These are phyloP conservation scores for Karstenula rhodostoma DNA, from an alignment of 2,329 filamentous ascomycete genomes.

Conservation along the genomic window DNA sequence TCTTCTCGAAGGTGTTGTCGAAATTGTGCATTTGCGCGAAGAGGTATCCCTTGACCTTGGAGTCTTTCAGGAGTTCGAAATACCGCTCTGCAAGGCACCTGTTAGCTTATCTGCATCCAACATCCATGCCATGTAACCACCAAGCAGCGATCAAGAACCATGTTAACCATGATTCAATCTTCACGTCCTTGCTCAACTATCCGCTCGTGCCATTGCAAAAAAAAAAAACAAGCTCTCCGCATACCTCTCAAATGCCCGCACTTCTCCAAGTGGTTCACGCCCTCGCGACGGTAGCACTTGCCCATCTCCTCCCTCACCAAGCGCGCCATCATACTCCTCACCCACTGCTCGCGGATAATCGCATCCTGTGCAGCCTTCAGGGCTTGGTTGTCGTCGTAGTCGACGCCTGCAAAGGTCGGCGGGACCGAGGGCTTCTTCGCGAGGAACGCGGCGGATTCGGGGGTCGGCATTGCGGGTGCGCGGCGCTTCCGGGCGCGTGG, in stretches of 20 bases:
- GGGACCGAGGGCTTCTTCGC: conserved; percentile 84
- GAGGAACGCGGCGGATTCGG: conserved; percentile 82
- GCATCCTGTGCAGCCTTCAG: conserved; percentile 85
- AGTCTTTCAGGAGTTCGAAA: conserved; percentile 76
- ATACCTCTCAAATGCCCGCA: conserved; percentile 82
- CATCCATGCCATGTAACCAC: neutral
- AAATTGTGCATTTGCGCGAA: conserved; percentile 83
- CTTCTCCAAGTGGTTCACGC: conserved; percentile 88
- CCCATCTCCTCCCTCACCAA: conserved; percentile 82
- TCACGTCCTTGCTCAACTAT: neutral
- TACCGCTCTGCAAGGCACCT: conserved; percentile 71
- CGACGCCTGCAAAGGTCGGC: conserved; percentile 84
- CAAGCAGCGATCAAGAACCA: neutral
- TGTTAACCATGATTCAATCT: neutral
- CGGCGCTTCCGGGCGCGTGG: conserved; percentile 10
- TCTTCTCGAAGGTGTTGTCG: conserved; percentile 66
- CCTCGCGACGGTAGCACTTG: conserved; percentile 85
- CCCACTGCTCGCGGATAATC: conserved; percentile 86
- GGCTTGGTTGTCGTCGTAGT: conserved; percentile 82
- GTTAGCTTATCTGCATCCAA: conserved; percentile 27
- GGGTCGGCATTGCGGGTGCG: conserved; percentile 73
- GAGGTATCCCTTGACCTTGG: conserved; percentile 80
- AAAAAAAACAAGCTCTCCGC: too few relatives aligned
- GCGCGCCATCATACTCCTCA: conserved; percentile 86
- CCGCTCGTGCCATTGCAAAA: neutral